Evolutionary conservation across 257 asterid species (phyloP), one percentile per base, ranked within the genome.

Genomic region (Solanum clarkiae): DNA sequence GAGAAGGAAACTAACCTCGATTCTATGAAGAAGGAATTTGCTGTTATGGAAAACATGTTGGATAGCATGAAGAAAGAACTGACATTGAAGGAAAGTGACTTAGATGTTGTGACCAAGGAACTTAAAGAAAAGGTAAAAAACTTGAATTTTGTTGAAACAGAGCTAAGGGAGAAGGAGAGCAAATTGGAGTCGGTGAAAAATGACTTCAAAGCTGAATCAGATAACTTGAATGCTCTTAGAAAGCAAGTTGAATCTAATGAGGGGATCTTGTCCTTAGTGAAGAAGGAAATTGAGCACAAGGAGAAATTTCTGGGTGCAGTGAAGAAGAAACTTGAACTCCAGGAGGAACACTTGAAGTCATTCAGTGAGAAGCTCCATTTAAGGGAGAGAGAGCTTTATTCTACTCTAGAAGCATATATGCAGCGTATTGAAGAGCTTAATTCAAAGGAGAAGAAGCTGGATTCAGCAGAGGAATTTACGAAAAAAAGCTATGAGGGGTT

Each of bases 361-460:
- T 66, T 81, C 87, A 59, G 81, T 60, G 83, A 82, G 84, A 84
- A 77, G 42, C 90, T 89, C 62, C 81, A 84, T 24, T 86, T 81
- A 83, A 88, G 89, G 83, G 87, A 86, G 82, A 85, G 69, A 70
- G 88, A 87, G n/a, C 82, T 70, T 84, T 88, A 86, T 80, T 83
- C 44, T 15, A 85, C 54, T 6, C 71, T 74, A 71, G 62, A 85
- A 82, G 55, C 62, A 17, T 83, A 84, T 80, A 87, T 82, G 59
- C 63, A 79, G 72, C 87, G 22, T 54, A 8, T 15, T 84, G 71
- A 56, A 80, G 86, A 85, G 68, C 87, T 91, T 53, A 89, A 88
- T 18, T 36, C 82, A 70, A 91, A 85, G 75, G 90, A 93, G 85
- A 87, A 84, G 84, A 85, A 70, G 77, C 65, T 91, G 71, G 68